Conservation (phyloP, 306 rosid genomes). For the Carpinus viminea region DNA sequence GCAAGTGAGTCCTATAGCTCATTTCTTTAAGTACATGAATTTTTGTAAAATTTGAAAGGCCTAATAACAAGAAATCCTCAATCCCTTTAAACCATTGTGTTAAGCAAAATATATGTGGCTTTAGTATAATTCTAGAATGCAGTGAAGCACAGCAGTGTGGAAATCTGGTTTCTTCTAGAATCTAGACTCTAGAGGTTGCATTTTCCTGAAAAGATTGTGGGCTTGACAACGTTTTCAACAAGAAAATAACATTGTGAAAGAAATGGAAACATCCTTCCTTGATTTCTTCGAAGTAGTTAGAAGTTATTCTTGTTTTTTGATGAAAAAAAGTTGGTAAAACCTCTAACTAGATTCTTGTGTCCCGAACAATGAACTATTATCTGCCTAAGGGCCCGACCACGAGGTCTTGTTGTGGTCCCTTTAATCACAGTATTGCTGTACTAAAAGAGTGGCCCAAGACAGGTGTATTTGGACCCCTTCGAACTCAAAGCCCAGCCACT, state of each 20-base stretch:
- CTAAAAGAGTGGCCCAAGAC: not conserved
- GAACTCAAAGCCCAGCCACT: constrained; percentile 7
- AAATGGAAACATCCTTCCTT: not conserved
- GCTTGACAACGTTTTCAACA: not conserved
- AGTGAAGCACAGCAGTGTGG: too few relatives aligned
- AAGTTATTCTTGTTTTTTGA: not conserved
- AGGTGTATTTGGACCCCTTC: not conserved
- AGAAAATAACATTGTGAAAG: not conserved
- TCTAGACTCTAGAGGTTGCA: not conserved
- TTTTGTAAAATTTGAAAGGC: too few relatives aligned
- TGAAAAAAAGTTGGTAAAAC: not conserved
- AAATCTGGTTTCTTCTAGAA: too few relatives aligned
- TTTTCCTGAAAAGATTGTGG: not conserved
- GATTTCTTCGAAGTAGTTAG: not conserved
- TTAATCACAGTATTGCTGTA: not conserved
- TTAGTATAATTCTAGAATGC: too few relatives aligned
- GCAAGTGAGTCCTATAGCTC: too few relatives aligned
- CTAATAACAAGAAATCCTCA: not conserved
- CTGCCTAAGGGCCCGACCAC: not conserved
- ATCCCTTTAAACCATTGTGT: too few relatives aligned
- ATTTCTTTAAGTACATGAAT: too few relatives aligned
- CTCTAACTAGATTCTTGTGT: not conserved
- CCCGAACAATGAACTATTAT: not conserved
- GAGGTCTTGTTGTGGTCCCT: not conserved
- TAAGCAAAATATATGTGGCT: too few relatives aligned